Evolutionary conservation across 2,329 filamentous ascomycete species (phyloP).

Genomic region (Bipolaris zeicola): DNA sequence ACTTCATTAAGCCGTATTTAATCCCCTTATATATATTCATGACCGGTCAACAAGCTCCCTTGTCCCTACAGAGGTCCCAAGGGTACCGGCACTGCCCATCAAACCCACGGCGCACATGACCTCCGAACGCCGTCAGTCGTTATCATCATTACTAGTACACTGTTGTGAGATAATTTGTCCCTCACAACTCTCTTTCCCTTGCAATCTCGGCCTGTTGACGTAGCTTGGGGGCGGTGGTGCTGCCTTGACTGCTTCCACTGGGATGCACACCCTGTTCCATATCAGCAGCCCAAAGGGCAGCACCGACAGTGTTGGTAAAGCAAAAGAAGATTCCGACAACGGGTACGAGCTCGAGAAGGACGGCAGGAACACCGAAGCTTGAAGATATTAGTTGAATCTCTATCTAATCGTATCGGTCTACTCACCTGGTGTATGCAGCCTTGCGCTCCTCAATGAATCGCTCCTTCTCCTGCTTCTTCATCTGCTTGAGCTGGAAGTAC

Average conservation of each 20-base stretch:
- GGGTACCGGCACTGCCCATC: conserved; percentile 36
- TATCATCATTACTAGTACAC: conserved; percentile 12
- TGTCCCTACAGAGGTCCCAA: conserved; percentile 43
- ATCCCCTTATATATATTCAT: not conserved
- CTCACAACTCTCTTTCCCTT: conserved; percentile 43
- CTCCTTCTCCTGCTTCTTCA: conserved; percentile 68
- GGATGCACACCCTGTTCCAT: conserved; percentile 60
- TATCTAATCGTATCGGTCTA: not conserved
- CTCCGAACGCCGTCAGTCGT: conserved; percentile 14
- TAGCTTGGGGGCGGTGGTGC: conserved; percentile 44
- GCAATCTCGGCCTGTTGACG: conserved; percentile 45
- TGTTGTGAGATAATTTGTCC: conserved; percentile 1
- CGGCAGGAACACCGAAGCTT: conserved; percentile 74
- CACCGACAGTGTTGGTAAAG: conserved; percentile 91
- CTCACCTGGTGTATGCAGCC: conserved; percentile 78
- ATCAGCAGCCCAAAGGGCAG: conserved; percentile 92
- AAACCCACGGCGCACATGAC: conserved; percentile 16
- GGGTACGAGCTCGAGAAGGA: conserved; percentile 83
- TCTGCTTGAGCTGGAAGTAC: conserved; percentile 92
- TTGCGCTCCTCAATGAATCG: conserved; percentile 73
- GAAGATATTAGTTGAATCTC: conserved; percentile 3
- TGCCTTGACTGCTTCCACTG: conserved; percentile 16
- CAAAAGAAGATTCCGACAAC: conserved; percentile 81
- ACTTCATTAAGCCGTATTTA: no score
- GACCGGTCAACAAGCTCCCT: conserved; percentile 42